Conservation (phyloP, 2,329 filamentous ascomycete genomes). For the Claviceps monticola region DNA sequence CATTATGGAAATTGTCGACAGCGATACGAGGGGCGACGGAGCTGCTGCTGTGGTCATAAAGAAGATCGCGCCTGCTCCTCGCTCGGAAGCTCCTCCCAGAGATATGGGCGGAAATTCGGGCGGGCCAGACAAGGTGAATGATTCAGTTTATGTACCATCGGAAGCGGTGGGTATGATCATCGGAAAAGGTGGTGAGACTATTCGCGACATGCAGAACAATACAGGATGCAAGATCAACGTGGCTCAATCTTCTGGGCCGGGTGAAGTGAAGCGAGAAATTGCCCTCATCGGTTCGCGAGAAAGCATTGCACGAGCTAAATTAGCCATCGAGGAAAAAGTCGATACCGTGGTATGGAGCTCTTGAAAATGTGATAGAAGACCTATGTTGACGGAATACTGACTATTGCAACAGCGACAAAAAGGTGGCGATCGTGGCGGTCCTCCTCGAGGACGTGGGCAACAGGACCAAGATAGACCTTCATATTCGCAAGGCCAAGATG, state of each 20-base stretch:
- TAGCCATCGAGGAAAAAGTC: constrained; percentile 81
- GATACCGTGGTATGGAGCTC: constrained; percentile 59
- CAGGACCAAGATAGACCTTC: constrained; percentile 42
- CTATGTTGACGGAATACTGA: background rate
- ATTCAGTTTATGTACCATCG: constrained; percentile 73
- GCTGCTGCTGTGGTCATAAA: constrained; percentile 18
- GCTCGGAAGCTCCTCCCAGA: constrained; percentile 18
- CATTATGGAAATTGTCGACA: constrained; percentile 90
- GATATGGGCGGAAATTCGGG: constrained; percentile 19
- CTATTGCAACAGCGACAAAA: constrained; percentile 34
- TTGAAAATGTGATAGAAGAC: no score
- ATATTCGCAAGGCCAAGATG: constrained; percentile 33
- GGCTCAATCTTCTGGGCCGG: constrained; percentile 61
- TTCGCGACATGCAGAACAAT: constrained; percentile 79
- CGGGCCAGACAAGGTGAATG: constrained; percentile 55
- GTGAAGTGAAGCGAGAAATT: constrained; percentile 74
- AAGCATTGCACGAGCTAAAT: constrained; percentile 68
- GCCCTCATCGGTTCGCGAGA: constrained; percentile 66
- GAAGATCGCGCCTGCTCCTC: constrained; percentile 13
- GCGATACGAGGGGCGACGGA: constrained; percentile 55
- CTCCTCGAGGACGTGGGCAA: constrained; percentile 27
- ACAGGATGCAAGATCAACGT: constrained; percentile 95
- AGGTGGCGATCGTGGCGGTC: constrained; percentile 30
- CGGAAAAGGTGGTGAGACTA: constrained; percentile 85
- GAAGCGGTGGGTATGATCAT: constrained; percentile 96